Evolutionary conservation across 768 basidiomycete genomes (phyloP).

Genomic region (Mycena vulgaris): DNA sequence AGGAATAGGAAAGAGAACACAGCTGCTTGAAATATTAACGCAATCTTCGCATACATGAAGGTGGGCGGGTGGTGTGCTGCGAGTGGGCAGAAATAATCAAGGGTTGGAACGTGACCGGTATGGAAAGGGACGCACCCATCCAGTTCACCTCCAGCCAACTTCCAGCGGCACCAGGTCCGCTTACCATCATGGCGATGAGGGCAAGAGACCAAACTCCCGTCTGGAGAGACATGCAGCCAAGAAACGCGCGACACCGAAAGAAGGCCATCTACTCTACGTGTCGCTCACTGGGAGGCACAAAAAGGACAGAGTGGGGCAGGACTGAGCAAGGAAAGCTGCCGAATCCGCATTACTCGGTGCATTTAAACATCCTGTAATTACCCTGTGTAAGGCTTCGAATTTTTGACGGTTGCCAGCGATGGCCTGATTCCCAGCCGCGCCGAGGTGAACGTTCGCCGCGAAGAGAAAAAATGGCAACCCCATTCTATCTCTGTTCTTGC

Average conservation of each 20-base stretch:
- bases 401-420: constrained; percentile 28
- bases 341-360: not conserved
- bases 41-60: constrained; percentile 30
- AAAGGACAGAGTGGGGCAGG: not conserved
- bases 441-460: constrained; percentile 4
- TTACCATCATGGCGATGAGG: constrained; percentile 35
- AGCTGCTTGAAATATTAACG: constrained; percentile 37
- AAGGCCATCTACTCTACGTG: constrained; percentile 38
- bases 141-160: constrained; percentile 42
- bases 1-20: constrained; percentile 39
- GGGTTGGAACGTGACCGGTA: not conserved
- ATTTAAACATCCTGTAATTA: not conserved
- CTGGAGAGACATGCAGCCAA: constrained; percentile 38
- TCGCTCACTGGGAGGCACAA: constrained; percentile 19
- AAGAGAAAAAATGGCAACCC: not conserved
- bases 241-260: constrained; percentile 40
- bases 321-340: constrained; percentile 5
- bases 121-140: constrained; percentile 30
- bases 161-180: constrained; percentile 37
- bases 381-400: not conserved
- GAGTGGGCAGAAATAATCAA: not conserved
- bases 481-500: not conserved
- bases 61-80: constrained; percentile 34
- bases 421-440: not conserved
- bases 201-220: constrained; percentile 41